Evolutionary conservation across 2,329 filamentous ascomycete genomes (phyloP).

Genomic region (Sodiomyces alkalinus): DNA sequence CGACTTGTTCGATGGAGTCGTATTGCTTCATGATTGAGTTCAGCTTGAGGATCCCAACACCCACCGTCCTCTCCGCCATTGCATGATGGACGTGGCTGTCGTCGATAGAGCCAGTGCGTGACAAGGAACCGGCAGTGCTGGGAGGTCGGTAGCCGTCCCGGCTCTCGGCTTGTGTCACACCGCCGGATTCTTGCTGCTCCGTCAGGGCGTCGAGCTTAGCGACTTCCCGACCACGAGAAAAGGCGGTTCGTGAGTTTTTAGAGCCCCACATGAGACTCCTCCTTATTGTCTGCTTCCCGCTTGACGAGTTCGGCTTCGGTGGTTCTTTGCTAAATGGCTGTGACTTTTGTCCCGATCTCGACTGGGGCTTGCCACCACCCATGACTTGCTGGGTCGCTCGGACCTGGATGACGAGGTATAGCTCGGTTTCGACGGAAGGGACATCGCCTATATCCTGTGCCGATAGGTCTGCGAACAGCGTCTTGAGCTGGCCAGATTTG

Average conservation of each 20-base stretch:
- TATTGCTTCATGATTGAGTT: constrained; percentile 58
- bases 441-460: constrained; percentile 55
- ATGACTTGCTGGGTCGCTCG: constrained; percentile 41
- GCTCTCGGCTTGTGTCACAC: constrained; percentile 24
- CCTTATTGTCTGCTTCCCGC: constrained; percentile 29
- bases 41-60: constrained; percentile 63
- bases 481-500: constrained; percentile 57
- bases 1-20: constrained; percentile 58
- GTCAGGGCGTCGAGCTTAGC: constrained; percentile 40
- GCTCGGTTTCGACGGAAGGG: constrained; percentile 48
- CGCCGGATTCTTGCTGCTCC: constrained; percentile 21
- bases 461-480: constrained; percentile 76
- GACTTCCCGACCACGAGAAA: constrained; percentile 32
- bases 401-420: constrained; percentile 76
- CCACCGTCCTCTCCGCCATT: constrained; percentile 52
- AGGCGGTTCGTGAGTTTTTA: constrained; percentile 33
- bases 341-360: constrained; percentile 32
- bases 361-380: constrained; percentile 27
- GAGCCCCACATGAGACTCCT: constrained; percentile 49
- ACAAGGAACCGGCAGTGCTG: constrained; percentile 38
- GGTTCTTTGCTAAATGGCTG: constrained; percentile 19
- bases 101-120: constrained; percentile 15
- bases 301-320: constrained; percentile 24
- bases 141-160: constrained; percentile 30
- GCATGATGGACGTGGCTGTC: constrained; percentile 21